Percentiles rank a stretch among this genome's conserved stretches.
phyloP scores from a whole-genome alignment of 192 early-diverging fungal species.

The Backusella mclennaniae region DNA sequence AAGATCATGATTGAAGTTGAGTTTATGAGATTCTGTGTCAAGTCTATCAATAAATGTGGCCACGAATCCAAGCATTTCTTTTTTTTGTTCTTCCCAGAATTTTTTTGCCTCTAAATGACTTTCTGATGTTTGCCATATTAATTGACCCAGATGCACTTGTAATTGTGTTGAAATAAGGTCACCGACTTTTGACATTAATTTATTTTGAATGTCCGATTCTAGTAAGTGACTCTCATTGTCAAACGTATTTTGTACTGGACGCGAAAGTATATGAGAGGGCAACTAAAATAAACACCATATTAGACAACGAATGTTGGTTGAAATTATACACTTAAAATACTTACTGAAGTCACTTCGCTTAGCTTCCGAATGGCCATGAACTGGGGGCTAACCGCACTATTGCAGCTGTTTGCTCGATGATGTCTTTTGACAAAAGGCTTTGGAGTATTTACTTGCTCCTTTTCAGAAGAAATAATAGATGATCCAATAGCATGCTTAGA shows the following conservation, averaged over 20 bases:
- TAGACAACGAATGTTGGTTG: not conserved
- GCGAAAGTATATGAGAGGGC: not conserved
- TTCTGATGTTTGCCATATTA: constrained; percentile 19
- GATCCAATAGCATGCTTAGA: not conserved
- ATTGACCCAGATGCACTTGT: constrained; percentile 12
- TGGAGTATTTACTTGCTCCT: not conserved
- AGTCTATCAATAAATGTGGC: not conserved
- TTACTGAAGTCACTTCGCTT: constrained; percentile 15
- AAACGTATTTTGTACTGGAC: not conserved
- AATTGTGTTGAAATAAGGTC: constrained; percentile 18
- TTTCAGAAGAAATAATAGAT: not conserved
- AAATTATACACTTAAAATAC: not conserved
- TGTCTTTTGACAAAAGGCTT: not conserved
- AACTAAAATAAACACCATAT: not conserved
- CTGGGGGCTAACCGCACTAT: constrained; percentile 20
- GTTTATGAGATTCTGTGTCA: not conserved
- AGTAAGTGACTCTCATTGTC: not conserved
- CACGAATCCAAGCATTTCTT: constrained; percentile 6
- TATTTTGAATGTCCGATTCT: constrained; percentile 8
- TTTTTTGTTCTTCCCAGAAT: constrained; percentile 24
- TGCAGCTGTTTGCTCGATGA: not conserved
- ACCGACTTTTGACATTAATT: constrained; percentile 5
- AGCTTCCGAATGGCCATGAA: constrained; percentile 26
- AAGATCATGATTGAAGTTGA: not conserved
- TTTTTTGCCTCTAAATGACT: constrained; percentile 13